These are phyloP conservation scores for Fusarium annulatum DNA, from an alignment of 2,329 filamentous ascomycete species.

Conservation along the genomic window DNA sequence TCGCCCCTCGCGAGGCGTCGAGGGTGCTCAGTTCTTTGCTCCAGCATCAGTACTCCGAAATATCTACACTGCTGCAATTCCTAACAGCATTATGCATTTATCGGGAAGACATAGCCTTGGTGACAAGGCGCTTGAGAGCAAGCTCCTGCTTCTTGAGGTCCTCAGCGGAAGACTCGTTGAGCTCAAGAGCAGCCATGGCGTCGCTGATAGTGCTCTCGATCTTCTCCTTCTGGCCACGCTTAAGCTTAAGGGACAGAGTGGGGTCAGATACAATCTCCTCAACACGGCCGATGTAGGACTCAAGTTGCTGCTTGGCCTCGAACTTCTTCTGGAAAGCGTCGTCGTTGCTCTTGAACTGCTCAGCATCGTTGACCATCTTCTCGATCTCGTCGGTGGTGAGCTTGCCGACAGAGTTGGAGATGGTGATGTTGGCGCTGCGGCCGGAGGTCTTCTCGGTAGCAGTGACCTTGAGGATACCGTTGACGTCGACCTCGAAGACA, in stretches of 20 bases:
- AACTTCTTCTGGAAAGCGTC: conserved; percentile 99
- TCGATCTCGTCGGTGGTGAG: conserved; percentile 95
- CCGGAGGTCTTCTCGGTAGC: conserved; percentile 99
- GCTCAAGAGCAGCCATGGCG: conserved; percentile 96
- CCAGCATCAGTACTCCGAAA: conserved; percentile 29
- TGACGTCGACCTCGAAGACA: conserved; percentile 99
- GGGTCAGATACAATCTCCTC: conserved; percentile 99
- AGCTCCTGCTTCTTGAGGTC: conserved; percentile 99
- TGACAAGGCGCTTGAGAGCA: conserved; percentile 95
- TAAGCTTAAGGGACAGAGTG: conserved; percentile 94
- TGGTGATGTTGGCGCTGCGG: conserved; percentile 98
- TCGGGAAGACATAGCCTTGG: conserved; percentile 96
- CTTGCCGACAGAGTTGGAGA: conserved; percentile 99
- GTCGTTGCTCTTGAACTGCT: conserved; percentile 98
- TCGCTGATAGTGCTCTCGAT: conserved; percentile 97
- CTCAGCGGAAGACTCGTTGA: conserved; percentile 90
- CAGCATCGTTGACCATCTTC: conserved; percentile 96
- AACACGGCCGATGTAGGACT: conserved; percentile 98
- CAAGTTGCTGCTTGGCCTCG: conserved; percentile 98
- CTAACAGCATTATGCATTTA: conserved; percentile 60
- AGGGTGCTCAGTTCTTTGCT: conserved; percentile 33
- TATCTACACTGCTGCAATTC: conserved; percentile 34
- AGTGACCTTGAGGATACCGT: conserved; percentile 99
- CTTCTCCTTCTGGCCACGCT: conserved; percentile 99
- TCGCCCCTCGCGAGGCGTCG: conserved; percentile 30